These are phyloP conservation scores for Encephalitozoon romaleae DNA, from an alignment of 371 early-diverging fungal genomes.

Conservation along the genomic window DNA sequence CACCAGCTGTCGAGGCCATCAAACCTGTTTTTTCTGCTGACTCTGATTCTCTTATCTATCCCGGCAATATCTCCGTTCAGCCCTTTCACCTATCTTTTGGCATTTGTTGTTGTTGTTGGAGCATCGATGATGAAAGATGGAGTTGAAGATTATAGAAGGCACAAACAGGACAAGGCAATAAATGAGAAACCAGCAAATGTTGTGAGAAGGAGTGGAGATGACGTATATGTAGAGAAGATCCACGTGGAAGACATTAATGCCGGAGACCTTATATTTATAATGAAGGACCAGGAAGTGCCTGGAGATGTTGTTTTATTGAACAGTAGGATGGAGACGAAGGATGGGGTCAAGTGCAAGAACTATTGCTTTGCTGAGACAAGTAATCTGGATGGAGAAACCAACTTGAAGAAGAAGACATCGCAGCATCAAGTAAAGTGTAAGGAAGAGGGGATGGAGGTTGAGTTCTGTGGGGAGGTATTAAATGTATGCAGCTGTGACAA, in stretches of 20 bases:
- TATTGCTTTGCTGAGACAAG: conserved; percentile 85
- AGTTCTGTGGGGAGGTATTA: not conserved
- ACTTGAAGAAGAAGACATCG: conserved; percentile 65
- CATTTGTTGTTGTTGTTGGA: conserved; percentile 69
- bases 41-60: conserved; percentile 75
- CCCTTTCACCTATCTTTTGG: conserved; percentile 61
- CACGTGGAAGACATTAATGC: conserved; percentile 59
- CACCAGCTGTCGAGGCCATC: conserved; percentile 79
- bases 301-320: conserved; percentile 64
- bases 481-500: conserved; percentile 5
- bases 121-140: conserved; percentile 81
- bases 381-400: conserved; percentile 87
- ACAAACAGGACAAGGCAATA: conserved; percentile 71
- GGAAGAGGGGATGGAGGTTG: not conserved
- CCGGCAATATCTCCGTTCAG: conserved; percentile 66
- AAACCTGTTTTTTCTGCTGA: conserved; percentile 77
- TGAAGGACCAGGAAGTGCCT: conserved; percentile 63
- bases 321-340: conserved; percentile 42
- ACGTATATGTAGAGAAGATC: not conserved
- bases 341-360: conserved; percentile 59
- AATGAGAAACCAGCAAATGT: conserved; percentile 64
- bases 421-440: not conserved
- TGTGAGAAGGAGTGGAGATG: not conserved
- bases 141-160: conserved; percentile 78
- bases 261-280: conserved; percentile 63